Conservation (phyloP, 2,329 filamentous ascomycete genomes). For the Talaromyces marneffei region DNA sequence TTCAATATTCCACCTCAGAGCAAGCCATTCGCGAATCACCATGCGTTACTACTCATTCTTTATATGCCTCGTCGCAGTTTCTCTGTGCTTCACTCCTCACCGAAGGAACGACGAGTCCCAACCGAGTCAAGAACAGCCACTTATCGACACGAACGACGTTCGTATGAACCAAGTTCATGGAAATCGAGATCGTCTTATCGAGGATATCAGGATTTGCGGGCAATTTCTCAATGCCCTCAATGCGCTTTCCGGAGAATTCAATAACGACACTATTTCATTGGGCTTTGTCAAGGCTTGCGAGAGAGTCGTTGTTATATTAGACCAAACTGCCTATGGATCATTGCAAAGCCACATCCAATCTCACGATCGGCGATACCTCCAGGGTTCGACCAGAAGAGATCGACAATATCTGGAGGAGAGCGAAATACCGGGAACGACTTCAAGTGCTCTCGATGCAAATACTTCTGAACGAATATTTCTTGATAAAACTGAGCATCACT, state of each 20-base stretch:
- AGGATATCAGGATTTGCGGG: background rate
- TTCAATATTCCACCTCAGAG: background rate
- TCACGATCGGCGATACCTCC: background rate
- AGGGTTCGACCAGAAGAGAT: background rate
- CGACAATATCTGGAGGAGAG: background rate
- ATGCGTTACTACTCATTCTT: slow-evolving; percentile 11
- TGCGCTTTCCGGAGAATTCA: background rate
- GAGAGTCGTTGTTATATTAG: slow-evolving; percentile 1
- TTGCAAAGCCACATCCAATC: background rate
- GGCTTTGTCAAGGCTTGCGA: slow-evolving; percentile 3
- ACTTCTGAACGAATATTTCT: background rate
- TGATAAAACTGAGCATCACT: background rate
- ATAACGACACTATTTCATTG: background rate
- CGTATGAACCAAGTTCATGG: background rate
- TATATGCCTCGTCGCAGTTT: slow-evolving; percentile 3
- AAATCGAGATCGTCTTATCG: background rate
- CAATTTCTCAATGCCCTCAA: slow-evolving; percentile 4
- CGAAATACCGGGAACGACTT: background rate
- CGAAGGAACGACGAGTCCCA: background rate
- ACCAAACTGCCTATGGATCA: background rate
- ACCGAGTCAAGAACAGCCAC: background rate
- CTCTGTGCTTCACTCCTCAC: slow-evolving; percentile 6
- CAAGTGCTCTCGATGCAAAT: background rate
- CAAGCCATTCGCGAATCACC: background rate
- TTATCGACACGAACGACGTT: background rate